phyloP scores from a whole-genome alignment of 768 basidiomycete genomes.

The Boletus sensibilis region DNA sequence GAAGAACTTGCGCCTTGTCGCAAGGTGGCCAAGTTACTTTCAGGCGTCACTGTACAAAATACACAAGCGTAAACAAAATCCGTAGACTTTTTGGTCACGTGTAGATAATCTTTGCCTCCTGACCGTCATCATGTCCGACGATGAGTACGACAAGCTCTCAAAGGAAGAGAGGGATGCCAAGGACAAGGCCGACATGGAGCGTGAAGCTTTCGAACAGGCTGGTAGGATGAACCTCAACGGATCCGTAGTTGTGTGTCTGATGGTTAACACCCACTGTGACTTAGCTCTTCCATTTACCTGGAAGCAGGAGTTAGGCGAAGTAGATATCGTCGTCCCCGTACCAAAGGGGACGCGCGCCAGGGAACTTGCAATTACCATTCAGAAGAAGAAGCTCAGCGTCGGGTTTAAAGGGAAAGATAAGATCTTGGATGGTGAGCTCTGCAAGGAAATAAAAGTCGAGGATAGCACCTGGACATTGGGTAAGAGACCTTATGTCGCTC shows the following conservation, averaged over 20 bases:
- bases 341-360: conserved; percentile 83
- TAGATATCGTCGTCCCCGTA: conserved; percentile 81
- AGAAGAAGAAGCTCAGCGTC: conserved; percentile 81
- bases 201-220: conserved; percentile 80
- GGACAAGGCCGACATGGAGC: conserved; percentile 65
- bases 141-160: conserved; percentile 73
- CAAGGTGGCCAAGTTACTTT: conserved; percentile 17
- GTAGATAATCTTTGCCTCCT: conserved; percentile 20
- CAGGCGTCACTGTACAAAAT: conserved; percentile 20
- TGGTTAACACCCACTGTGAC: conserved; percentile 11
- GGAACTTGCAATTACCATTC: conserved; percentile 70
- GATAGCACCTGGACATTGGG: conserved; percentile 97
- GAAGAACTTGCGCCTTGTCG: conserved; percentile 7
- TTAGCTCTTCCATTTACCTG: conserved; percentile 87
- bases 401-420: conserved; percentile 83
- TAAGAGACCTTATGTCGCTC: conserved; percentile 38
- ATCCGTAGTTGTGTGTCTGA: conserved; percentile 21
- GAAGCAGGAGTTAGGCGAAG: conserved; percentile 86
- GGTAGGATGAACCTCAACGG: conserved; percentile 47
- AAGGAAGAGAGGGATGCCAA: conserved; percentile 71
- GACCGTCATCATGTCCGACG: conserved; percentile 37
- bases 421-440: conserved; percentile 87
- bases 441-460: conserved; percentile 91
- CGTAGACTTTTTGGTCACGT: conserved; percentile 23
- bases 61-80: conserved; percentile 37